phyloP scores from a whole-genome alignment of 23 red algal species.

The Gracilariopsis chorda region DNA sequence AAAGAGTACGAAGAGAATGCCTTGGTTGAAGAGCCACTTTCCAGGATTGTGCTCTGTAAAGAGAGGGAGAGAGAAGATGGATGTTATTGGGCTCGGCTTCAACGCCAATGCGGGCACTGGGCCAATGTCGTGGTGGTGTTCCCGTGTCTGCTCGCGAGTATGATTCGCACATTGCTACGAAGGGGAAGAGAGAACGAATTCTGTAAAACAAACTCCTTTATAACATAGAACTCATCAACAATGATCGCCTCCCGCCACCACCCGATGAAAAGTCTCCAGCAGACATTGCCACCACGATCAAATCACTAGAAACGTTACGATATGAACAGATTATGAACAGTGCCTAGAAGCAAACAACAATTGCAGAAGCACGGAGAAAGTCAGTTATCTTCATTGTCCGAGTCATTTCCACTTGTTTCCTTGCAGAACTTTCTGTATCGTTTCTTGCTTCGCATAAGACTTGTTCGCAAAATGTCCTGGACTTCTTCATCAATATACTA shows the following conservation, averaged over 20 bases:
- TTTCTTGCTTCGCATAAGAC: neutral
- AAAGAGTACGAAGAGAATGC: conserved; percentile 22
- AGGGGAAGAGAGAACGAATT: too few species aligned
- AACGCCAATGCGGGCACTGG: too few species aligned
- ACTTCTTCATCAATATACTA: neutral
- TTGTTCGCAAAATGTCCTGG: neutral
- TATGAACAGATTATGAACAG: neutral
- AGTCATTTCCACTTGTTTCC: neutral
- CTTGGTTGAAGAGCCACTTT: conserved; percentile 4
- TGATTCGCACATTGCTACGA: too few species aligned
- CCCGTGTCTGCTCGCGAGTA: too few species aligned
- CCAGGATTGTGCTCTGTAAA: conserved; percentile 30
- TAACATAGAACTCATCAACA: neutral
- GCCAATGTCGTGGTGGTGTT: too few species aligned
- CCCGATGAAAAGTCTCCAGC: neutral
- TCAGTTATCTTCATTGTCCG: neutral
- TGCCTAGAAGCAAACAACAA: neutral
- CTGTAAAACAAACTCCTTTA: neutral
- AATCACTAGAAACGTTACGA: neutral
- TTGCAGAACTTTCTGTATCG: neutral
- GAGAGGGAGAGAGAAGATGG: too few species aligned
- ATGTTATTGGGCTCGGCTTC: too few species aligned
- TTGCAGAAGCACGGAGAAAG: neutral
- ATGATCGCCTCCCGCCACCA: neutral
- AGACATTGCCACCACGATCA: neutral